A percentile compares a stretch with the other conserved stretches of the same genome.
These are phyloP conservation scores for Echeveria elegans DNA, from an alignment of 164 flowering plant genomes.

Conservation along the genomic window DNA sequence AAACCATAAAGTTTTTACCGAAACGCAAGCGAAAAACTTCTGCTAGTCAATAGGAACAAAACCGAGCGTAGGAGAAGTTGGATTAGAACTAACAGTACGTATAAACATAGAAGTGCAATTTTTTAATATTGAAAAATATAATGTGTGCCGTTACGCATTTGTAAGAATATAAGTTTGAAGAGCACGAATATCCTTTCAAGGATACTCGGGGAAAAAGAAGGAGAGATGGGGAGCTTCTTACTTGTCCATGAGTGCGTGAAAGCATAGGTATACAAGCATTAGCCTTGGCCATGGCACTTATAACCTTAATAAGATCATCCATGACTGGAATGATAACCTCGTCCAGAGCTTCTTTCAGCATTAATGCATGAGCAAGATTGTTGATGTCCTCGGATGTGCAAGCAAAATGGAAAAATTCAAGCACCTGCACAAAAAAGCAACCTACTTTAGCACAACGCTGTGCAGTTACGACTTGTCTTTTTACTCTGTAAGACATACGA, in stretches of 20 bases:
- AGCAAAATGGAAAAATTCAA: slow-evolving; percentile 93
- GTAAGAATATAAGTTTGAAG: background rate
- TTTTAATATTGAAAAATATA: too few relatives aligned
- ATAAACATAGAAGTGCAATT: too few relatives aligned
- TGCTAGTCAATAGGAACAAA: too few relatives aligned
- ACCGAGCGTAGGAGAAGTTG: too few relatives aligned
- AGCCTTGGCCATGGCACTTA: slow-evolving; percentile 54
- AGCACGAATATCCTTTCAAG: background rate
- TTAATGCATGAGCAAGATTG: slow-evolving; percentile 83
- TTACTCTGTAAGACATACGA: too few relatives aligned
- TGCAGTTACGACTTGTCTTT: background rate
- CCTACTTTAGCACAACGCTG: background rate
- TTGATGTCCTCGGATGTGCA: slow-evolving; percentile 97
- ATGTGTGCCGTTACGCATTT: background rate
- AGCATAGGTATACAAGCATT: slow-evolving; percentile 76
- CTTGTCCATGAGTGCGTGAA: slow-evolving; percentile 98
- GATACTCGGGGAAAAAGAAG: background rate
- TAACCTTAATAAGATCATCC: slow-evolving; percentile 53
- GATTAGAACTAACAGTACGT: too few relatives aligned
- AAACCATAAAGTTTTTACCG: too few relatives aligned
- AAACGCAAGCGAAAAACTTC: too few relatives aligned
- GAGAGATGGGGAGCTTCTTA: slow-evolving; percentile 11
- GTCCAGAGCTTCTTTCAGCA: slow-evolving; percentile 66
- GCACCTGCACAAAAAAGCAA: slow-evolving; percentile 42
- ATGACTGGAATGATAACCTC: slow-evolving; percentile 54